Base-by-base conservation (phyloP, 179 eudicot species). In the Drosera spatulata region DNA sequence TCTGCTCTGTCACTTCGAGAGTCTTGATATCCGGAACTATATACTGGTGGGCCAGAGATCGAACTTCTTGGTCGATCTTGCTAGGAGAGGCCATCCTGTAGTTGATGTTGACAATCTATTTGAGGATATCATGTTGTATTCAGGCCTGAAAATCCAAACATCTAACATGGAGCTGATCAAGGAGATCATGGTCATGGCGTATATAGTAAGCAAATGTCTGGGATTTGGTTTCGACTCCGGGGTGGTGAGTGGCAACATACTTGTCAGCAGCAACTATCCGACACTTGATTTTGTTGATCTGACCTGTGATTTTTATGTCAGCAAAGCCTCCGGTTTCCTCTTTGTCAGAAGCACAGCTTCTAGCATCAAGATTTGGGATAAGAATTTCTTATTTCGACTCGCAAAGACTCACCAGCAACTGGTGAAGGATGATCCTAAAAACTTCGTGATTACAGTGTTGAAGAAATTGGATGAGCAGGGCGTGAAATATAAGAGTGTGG, bases 51-150 rank as follows among this genome's bases (percentile, higher is more conserved):
- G 86, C 14, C 84, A 82, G 15, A 49, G 74, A 10, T 79, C 84
- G 15, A 61, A 71, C 49, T 78, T 90, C 50, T 61, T 78, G 40
- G 68, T 69, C 41, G 97, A 90, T 75, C 83, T 94, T 70, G 69
- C 83, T 10, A 85, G 97, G 65, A 67, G 91, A 58, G 99, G 99
- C 56, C 87, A 86, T 70, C 97, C 91, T 5, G 88, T 85, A 66
- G 73, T 90, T 49, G 76, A 80, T 49, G 66, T 67, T 43, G 82
- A 79, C 60, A 59, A 59, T 62, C 69, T 83, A 58, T 71, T 70
- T 65, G 73, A 81, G 51, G 69, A 69, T 65, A 64, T 75, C 44
- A 64, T 14, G 61, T 47, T 61, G 61, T 55, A 62, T 58, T 72
- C 73, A 42, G 69, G 73, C 50, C 62, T 49, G 4, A 61, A 51